A percentile compares a stretch with the other conserved stretches of the same genome.
Evolutionary conservation across 2,329 filamentous ascomycete genomes (phyloP).

Genomic region (Neospermospora avenae): DNA sequence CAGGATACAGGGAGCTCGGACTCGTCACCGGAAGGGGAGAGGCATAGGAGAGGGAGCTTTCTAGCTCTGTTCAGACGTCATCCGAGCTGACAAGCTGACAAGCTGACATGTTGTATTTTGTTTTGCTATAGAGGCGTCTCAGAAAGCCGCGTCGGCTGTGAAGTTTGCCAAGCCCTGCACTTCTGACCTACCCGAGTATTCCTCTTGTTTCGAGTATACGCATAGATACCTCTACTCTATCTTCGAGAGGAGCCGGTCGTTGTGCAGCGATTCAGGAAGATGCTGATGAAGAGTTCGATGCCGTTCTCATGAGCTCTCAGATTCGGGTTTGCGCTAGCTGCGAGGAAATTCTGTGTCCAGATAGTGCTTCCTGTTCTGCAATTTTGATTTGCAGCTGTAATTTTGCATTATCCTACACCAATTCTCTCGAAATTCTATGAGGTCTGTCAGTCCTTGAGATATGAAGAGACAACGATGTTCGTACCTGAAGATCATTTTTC

Average conservation of each 20-base stretch:
- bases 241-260: not conserved
- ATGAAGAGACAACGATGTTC: no score
- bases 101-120: not conserved
- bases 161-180: not conserved
- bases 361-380: not conserved
- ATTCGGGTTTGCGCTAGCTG: not conserved
- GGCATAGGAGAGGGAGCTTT: slow-evolving; percentile 23
- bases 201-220: not conserved
- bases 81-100: slow-evolving; percentile 28
- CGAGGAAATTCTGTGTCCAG: not conserved
- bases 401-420: not conserved
- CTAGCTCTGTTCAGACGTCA: slow-evolving; percentile 31
- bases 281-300: not conserved
- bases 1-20: slow-evolving; percentile 22
- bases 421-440: not conserved
- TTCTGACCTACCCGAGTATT: no score
- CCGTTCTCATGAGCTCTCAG: not conserved
- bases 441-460: not conserved
- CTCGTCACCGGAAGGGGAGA: slow-evolving; percentile 18
- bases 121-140: slow-evolving; percentile 3
- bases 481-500: not conserved
- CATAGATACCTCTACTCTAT: not conserved
- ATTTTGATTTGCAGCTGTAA: not conserved
- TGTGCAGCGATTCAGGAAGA: not conserved
- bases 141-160: not conserved